These are phyloP conservation scores for Talaromyces sp. DNA, from an alignment of 2,329 filamentous ascomycete genomes.

Conservation along the genomic window DNA sequence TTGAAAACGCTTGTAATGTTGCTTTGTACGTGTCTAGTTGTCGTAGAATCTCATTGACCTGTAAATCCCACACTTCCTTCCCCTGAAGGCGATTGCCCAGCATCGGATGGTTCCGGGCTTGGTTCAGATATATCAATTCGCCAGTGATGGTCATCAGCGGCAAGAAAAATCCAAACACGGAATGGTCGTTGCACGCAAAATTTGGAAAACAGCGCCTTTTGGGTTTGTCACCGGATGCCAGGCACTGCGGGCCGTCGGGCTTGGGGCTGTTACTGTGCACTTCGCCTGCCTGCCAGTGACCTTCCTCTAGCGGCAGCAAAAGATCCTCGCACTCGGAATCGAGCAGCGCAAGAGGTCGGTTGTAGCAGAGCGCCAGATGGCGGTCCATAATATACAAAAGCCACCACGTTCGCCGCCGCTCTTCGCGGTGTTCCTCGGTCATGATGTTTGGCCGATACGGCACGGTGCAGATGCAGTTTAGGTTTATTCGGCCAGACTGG, in stretches of 20 bases:
- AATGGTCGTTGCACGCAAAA: constrained; percentile 79
- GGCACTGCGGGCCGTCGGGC: constrained; percentile 30
- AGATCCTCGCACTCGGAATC: constrained; percentile 83
- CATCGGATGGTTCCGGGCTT: constrained; percentile 79
- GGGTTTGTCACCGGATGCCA: constrained; percentile 27
- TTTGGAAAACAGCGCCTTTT: constrained; percentile 63
- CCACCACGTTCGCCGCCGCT: constrained; percentile 89
- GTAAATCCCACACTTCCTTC: constrained; percentile 73
- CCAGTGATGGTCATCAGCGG: constrained; percentile 93
- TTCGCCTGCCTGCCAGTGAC: constrained; percentile 77
- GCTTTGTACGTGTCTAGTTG: constrained; percentile 78
- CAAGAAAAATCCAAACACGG: constrained; percentile 86
- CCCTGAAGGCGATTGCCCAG: constrained; percentile 70
- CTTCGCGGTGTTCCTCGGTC: constrained; percentile 81
- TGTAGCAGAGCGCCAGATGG: constrained; percentile 87
- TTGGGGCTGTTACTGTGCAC: constrained; percentile 54
- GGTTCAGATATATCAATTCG: constrained; percentile 84
- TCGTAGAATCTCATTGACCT: constrained; percentile 69
- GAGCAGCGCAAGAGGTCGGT: constrained; percentile 77
- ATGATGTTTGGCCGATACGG: constrained; percentile 28
- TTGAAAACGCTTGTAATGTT: constrained; percentile 53
- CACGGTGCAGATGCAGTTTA: constrained; percentile 32
- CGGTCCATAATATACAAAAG: constrained; percentile 85
- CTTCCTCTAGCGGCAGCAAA: constrained; percentile 81
- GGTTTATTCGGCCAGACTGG: constrained; percentile 26